phyloP scores from a whole-genome alignment of 164 flowering plant genomes.

The Platanus orientalis region DNA sequence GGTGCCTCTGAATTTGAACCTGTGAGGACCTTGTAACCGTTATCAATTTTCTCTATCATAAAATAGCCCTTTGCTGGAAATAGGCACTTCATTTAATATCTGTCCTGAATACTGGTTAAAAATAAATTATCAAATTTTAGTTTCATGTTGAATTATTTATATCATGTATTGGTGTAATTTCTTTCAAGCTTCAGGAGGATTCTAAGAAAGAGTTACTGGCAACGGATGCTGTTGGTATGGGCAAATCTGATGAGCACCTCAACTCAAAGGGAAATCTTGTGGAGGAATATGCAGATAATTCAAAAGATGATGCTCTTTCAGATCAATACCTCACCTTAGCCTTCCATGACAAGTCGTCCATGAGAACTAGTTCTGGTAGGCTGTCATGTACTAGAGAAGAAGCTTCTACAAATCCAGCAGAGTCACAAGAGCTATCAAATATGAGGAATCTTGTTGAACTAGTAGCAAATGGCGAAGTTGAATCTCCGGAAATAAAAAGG shows the following conservation, averaged over 20 bases:
- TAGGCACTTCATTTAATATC: too few species aligned
- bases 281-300: slow-evolving; percentile 33
- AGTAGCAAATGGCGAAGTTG: too few species aligned
- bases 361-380: slow-evolving; percentile 32
- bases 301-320: slow-evolving; percentile 34
- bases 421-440: slow-evolving; percentile 22
- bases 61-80: not conserved
- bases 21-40: slow-evolving; percentile 30
- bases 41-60: not conserved
- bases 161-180: not conserved
- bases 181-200: slow-evolving; percentile 38
- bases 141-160: not conserved
- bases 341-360: slow-evolving; percentile 42
- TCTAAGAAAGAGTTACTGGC: slow-evolving; percentile 29
- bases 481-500: too few species aligned
- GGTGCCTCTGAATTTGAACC: slow-evolving; percentile 30
- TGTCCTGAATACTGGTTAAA: too few species aligned
- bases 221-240: slow-evolving; percentile 32
- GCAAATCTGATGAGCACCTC: slow-evolving; percentile 28
- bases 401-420: slow-evolving; percentile 14
- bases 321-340: slow-evolving; percentile 72
- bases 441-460: too few species aligned
- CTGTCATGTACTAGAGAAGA: slow-evolving; percentile 26
- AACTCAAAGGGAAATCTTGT: slow-evolving; percentile 25
- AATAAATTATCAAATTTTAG: too few species aligned